Evolutionary conservation across 2,329 filamentous ascomycete species (phyloP).

Genomic region (Pestalotiopsis sp.): DNA sequence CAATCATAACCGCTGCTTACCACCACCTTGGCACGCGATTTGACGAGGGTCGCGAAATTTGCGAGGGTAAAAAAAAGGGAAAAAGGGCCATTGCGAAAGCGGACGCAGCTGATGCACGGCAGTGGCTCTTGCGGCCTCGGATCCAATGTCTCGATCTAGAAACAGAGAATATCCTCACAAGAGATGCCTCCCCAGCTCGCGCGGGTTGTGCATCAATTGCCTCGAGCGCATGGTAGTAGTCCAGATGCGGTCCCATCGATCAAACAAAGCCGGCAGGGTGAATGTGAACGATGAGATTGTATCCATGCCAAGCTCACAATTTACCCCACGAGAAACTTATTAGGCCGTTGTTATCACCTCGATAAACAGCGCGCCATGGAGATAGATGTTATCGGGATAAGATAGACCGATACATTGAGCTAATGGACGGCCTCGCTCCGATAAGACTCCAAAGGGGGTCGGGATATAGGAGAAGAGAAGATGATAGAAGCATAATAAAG

Average conservation of each 20-base stretch:
- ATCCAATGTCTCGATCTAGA: neutral
- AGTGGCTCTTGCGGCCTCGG: neutral
- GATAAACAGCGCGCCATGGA: neutral
- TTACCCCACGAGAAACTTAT: constrained; percentile 3
- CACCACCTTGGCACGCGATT: constrained; percentile 3
- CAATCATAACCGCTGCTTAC: constrained; percentile 1
- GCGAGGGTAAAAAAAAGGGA: neutral
- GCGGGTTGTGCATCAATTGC: neutral
- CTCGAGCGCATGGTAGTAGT: neutral
- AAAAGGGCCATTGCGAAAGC: neutral
- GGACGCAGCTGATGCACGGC: neutral
- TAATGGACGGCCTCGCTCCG: neutral
- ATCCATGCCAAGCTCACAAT: constrained; percentile 1
- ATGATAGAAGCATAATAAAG: neutral
- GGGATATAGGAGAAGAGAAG: neutral
- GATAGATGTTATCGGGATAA: constrained; percentile 8
- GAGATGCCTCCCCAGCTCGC: neutral
- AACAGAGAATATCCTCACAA: neutral
- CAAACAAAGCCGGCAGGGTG: neutral
- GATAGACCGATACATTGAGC: neutral
- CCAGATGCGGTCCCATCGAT: neutral
- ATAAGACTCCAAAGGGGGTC: neutral
- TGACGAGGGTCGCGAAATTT: neutral
- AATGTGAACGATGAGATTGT: neutral
- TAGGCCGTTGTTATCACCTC: constrained; percentile 9